A percentile compares a stretch with the other conserved stretches of the same genome.
Evolutionary conservation across 768 basidiomycete genomes (phyloP).

Genomic region (Hydnum rufescens): DNA sequence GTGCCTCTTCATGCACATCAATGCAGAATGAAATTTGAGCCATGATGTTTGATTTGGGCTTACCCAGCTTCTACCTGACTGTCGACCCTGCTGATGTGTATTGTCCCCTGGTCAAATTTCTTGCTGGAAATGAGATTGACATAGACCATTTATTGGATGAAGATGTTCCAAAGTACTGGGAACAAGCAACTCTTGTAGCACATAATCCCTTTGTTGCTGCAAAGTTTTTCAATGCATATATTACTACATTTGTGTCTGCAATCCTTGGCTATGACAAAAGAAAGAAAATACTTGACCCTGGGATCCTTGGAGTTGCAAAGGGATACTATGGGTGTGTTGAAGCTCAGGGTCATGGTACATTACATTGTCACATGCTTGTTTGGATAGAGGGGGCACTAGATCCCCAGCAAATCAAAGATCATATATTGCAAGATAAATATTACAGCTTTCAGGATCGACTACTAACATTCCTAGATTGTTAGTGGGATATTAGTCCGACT

Average conservation of each 20-base stretch:
- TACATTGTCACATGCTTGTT: slow-evolving; percentile 13
- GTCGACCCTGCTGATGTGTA: slow-evolving; percentile 12
- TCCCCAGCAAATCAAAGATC: slow-evolving; percentile 9
- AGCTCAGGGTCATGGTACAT: slow-evolving; percentile 11
- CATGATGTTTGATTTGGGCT: slow-evolving; percentile 5
- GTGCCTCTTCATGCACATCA: slow-evolving; percentile 1
- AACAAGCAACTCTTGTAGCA: slow-evolving; percentile 6
- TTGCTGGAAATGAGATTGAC: slow-evolving; percentile 9
- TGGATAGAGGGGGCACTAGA: slow-evolving; percentile 12
- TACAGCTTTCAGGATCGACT: not conserved
- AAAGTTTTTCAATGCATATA: slow-evolving; percentile 26
- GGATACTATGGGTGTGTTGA: slow-evolving; percentile 12
- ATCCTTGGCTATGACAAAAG: not conserved
- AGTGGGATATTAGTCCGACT: too few relatives aligned
- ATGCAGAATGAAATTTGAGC: slow-evolving; percentile 11
- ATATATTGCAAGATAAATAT: not conserved
- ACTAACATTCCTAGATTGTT: not conserved
- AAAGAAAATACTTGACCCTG: not conserved
- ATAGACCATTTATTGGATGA: slow-evolving; percentile 1
- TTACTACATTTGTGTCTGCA: slow-evolving; percentile 19
- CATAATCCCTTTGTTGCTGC: slow-evolving; percentile 23
- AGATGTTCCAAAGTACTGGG: not conserved
- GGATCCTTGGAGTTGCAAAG: slow-evolving; percentile 8
- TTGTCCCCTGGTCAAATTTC: slow-evolving; percentile 9
- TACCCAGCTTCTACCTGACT: slow-evolving; percentile 12